Evolutionary conservation across 306 rosid species (phyloP), one percentile per base, ranked within the genome.

Genomic region (Morella rubra): DNA sequence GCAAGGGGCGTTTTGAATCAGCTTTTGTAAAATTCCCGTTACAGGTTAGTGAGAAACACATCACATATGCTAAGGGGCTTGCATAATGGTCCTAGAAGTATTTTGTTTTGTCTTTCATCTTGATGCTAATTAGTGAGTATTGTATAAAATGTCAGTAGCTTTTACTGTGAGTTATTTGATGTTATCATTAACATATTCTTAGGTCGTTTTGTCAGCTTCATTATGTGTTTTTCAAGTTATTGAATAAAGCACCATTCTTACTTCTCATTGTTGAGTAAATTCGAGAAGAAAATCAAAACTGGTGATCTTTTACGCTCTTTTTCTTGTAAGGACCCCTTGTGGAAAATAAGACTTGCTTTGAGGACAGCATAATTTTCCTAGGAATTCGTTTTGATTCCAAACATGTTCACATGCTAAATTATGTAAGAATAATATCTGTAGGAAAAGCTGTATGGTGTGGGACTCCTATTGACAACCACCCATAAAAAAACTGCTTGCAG

Each of bases 1-100:
- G 98, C 90, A 88, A 88, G 74, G 98, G 97, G 78, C 97, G 98
- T 49, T 95, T 77, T 37, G 97, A 92, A 84, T 6, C 98, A 20
- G 97, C 97, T 78, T 95, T 95, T 76, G 72, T 83, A 62, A 89
- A 22, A 82, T 90, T 65, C 67, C 93, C 96, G 58, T 81, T 87
- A 58, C 88, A 92, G 93, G 97, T 83, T 76, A 22, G 84, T 69
- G 37, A 42, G 4, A 44, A 46, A 27, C 32, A 27, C 32, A 27
- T 27, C 32, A 27, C 32, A 27, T 27, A 27, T 27, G 32, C 32
- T 27, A 1, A 27, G 32, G 32, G 32, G 32, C 59, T 61, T 11
- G 52, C n/a, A 9, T 5, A 9, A 3, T 47, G 51, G 9, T 46
- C 14, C 10, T 47, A 3, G 16, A 2, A 47, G 10, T 11, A 10